Conservation (phyloP, 2,329 filamentous ascomycete genomes). For the Xylariales sp. region DNA sequence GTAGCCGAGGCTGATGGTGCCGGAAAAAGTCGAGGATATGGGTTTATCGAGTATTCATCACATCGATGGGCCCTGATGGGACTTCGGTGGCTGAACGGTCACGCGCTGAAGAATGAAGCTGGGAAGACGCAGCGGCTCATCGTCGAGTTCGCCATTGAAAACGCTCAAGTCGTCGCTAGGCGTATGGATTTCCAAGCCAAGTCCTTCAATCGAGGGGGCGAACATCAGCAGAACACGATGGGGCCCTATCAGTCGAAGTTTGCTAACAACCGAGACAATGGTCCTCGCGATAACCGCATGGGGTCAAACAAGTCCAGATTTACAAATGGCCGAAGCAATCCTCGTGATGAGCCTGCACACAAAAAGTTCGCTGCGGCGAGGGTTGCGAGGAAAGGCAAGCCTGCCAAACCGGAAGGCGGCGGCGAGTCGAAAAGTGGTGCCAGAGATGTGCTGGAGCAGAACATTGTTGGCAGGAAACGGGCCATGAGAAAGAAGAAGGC, state of each 20-base stretch:
- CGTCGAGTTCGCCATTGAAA: constrained; percentile 97
- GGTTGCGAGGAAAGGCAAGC: constrained; percentile 15
- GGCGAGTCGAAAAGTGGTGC: constrained; percentile 20
- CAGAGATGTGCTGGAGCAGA: constrained; percentile 51
- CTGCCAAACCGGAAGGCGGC: constrained; percentile 2
- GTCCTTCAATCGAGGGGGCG: constrained; percentile 16
- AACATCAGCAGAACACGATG: constrained; percentile 1
- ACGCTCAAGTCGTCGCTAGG: constrained; percentile 87
- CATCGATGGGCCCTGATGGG: constrained; percentile 95
- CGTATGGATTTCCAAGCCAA: constrained; percentile 53
- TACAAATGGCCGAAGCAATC: too few species aligned
- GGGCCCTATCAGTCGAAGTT: too few species aligned
- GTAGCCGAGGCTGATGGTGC: constrained; percentile 71
- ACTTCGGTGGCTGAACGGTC: constrained; percentile 86
- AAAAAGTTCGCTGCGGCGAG: constrained; percentile 8
- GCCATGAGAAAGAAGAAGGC: constrained; percentile 69
- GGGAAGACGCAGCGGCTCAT: constrained; percentile 87
- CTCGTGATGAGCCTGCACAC: constrained; percentile 4
- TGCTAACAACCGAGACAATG: neutral
- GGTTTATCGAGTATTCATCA: constrained; percentile 93
- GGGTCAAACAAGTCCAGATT: too few species aligned
- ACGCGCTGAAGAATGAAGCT: constrained; percentile 50
- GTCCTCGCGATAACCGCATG: constrained; percentile 7
- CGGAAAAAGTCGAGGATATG: constrained; percentile 85
- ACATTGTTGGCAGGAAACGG: constrained; percentile 81